Evolutionary conservation across 2,329 filamentous ascomycete species (phyloP), one percentile per base, ranked within the genome.

Genomic region (Dactylellina leptospora): DNA sequence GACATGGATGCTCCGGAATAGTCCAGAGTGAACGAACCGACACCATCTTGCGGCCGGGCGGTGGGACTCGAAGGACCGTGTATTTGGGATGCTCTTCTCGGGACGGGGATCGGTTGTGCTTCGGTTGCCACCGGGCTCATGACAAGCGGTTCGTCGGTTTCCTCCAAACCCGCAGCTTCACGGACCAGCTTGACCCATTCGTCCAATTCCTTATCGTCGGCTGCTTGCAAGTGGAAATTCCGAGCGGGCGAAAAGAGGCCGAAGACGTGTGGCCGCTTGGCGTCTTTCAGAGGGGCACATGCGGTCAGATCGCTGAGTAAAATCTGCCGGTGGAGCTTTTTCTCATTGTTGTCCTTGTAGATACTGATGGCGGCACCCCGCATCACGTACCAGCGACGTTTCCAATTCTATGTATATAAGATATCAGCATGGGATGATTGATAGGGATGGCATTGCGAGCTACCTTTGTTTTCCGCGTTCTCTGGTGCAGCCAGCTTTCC

Each of bases 391-490:
- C 90, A 95, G 73, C 93, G 87, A 4, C 89, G 84, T 81, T 96
- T 96, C 95, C 95, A 99, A 74, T 90, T 88, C 87, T 96, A 80
- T 72, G 78, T 33, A 44, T 74, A 76, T 76, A 58, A 53, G 16
- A 22, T 56, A 28, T 55, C 50, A 33, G 48, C 56, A 22, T 69
- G 28, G 28, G 50, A 74, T 64, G 22, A 13, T 27, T 59, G n/a
- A n/a, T n/a, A n/a, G n/a, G n/a, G n/a, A n/a, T n/a, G n/a, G n/a
- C n/a, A 23, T 28, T 51, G n/a, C 20, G 27, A 73, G 77, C 73
- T 80, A 92, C 91, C 88, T 96, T 96, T 71, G 93, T 97, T 83
- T 93, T 96, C 77, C 93, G 90, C 16, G 92, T 96, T 76, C 93
- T 87, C 81, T 96, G 96, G 78, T 90, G 86, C 38, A 96, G 88